Conservation (phyloP, 345 rosid species). For the Sonneratia alba region DNA sequence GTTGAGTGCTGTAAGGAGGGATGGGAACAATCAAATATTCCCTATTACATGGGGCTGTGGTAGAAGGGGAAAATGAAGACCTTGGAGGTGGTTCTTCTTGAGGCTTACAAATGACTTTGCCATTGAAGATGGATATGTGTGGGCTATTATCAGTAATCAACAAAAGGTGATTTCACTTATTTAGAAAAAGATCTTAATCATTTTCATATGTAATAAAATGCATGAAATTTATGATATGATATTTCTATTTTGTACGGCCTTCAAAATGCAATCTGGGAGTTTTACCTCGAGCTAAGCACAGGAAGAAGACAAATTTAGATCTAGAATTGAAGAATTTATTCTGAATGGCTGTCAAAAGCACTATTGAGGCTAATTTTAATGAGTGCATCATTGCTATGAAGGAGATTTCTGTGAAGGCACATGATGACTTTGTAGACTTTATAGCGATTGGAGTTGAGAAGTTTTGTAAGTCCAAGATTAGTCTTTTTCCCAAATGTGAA, state of each 20-base stretch:
- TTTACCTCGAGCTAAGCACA: background rate
- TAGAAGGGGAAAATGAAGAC: background rate
- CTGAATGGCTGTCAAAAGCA: background rate
- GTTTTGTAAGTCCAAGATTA: background rate
- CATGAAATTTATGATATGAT: background rate
- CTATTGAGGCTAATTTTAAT: background rate
- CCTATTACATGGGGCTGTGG: background rate
- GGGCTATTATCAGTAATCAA: background rate
- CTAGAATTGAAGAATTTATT: background rate
- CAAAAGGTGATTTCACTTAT: background rate
- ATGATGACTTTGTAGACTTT: background rate
- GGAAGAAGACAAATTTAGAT: background rate
- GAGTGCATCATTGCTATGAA: background rate
- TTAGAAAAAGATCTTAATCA: background rate
- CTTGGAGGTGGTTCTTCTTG: background rate
- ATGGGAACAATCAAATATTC: background rate
- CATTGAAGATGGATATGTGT: background rate
- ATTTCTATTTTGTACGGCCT: background rate
- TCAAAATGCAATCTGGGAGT: background rate
- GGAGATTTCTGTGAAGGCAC: background rate
- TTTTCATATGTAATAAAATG: background rate
- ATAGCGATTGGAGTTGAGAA: background rate
- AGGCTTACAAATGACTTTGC: background rate
- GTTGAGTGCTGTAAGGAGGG: background rate
- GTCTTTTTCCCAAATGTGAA: background rate